Base-by-base conservation (phyloP, 345 rosid genomes). In the Trapa bicornis region DNA sequence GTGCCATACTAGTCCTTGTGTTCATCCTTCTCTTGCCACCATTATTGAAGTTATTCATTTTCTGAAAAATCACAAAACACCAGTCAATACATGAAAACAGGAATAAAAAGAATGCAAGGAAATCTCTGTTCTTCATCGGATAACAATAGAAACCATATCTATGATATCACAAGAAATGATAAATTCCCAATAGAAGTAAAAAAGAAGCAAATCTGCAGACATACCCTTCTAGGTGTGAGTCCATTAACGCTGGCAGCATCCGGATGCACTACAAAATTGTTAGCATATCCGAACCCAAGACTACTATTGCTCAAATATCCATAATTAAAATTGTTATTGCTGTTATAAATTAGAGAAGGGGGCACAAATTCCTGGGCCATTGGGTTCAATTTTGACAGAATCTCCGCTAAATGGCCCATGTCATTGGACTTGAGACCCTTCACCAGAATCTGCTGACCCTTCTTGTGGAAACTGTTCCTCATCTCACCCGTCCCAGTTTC, bases 341-440 rank as follows among this genome's bases (percentile, higher is more conserved):
- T 13, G 67, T 33, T 69, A 65, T 68, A 72, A 37, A 78, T 80
- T 43, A 87, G 76, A 3, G 95, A 94, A 47, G 87, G 86, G 69
- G 98, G 98, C 74, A 95, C 96, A 83, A 89, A 95, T 67, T 95
- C 98, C 75, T 86, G 77, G 52, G 98, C 99, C 96, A 87, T 81
- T 4, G 99, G 99, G 75, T 95, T 95, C 76, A 95, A 78, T 80
- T 87, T 95, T 13, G 92, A 89, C 77, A 95, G 69, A 56, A 86
- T 84, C 71, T 89, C 98, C 61, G 70, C 89, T 85, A 95, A 76
- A 71, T 84, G 80, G 68, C 76, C 87, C 80, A 89, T 87, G 39
- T 87, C 93, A 47, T 72, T 76, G 77, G 73, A 82, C 22, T 67
- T 78, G 45, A 33, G 48, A 61, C 15, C 2, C 16, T 65, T 42